A percentile compares a stretch with the other conserved stretches of the same genome.
These are phyloP conservation scores for Dryas integrifolia DNA, from an alignment of 331 rosid species.

Conservation along the genomic window DNA sequence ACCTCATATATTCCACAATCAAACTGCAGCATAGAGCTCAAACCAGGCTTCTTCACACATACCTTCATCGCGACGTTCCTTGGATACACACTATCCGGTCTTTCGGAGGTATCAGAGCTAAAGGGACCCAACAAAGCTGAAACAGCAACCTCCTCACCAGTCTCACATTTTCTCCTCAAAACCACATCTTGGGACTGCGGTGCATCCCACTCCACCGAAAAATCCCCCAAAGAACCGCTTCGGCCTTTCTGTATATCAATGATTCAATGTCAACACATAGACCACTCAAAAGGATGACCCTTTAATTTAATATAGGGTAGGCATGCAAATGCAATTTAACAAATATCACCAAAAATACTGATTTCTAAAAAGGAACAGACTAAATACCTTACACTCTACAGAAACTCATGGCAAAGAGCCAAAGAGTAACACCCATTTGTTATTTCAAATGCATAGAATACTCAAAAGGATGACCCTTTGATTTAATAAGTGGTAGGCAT, in stretches of 20 bases:
- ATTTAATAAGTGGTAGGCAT: too few species aligned
- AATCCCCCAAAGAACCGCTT: constrained; percentile 49
- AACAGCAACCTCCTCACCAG: constrained; percentile 69
- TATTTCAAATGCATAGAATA: too few species aligned
- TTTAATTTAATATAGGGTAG: not conserved
- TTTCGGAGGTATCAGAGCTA: constrained; percentile 5
- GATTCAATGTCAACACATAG: not conserved
- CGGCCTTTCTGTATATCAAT: constrained; percentile 34
- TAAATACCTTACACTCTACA: too few species aligned
- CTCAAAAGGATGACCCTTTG: too few species aligned
- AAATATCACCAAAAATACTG: too few species aligned
- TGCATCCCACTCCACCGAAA: constrained; percentile 54
- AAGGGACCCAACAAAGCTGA: constrained; percentile 65
- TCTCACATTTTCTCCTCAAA: constrained; percentile 50
- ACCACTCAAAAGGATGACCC: not conserved
- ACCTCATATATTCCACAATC: constrained; percentile 50
- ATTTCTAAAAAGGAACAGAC: too few species aligned
- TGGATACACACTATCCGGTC: constrained; percentile 27
- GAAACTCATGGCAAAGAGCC: too few species aligned
- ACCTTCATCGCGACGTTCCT: constrained; percentile 69
- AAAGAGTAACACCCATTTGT: too few species aligned
- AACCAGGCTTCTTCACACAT: constrained; percentile 60
- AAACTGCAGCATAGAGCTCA: constrained; percentile 66
- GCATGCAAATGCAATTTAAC: not conserved
- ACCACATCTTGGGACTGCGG: constrained; percentile 56